phyloP scores from a whole-genome alignment of 2,329 filamentous ascomycete genomes.

The Pyrenochaeta sp. region DNA sequence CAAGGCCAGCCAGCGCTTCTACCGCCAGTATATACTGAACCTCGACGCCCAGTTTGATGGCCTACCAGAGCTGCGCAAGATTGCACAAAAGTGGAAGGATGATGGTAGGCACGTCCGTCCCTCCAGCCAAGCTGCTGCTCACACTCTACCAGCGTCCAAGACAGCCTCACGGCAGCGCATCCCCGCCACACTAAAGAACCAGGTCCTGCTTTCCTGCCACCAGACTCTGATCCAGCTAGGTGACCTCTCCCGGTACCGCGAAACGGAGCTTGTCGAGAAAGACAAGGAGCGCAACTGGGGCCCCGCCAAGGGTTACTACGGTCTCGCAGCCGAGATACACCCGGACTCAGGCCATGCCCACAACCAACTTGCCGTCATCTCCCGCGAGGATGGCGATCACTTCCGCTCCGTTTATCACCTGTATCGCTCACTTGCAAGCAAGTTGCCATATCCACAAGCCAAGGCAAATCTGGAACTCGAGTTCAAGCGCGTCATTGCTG shows the following conservation, averaged over 20 bases:
- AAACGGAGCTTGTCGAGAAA: conserved; percentile 72
- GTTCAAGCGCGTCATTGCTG: conserved; percentile 71
- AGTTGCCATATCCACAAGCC: conserved; percentile 77
- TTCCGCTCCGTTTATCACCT: conserved; percentile 89
- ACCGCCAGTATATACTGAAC: conserved; percentile 83
- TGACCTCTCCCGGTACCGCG: conserved; percentile 87
- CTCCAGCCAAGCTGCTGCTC: conserved; percentile 27
- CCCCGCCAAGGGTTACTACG: conserved; percentile 83
- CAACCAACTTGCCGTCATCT: conserved; percentile 90
- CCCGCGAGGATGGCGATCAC: conserved; percentile 78
- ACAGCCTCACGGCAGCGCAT: conserved; percentile 36
- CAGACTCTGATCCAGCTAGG: conserved; percentile 85
- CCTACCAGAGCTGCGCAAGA: conserved; percentile 65
- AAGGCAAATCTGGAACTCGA: conserved; percentile 79
- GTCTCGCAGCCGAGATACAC: conserved; percentile 78
- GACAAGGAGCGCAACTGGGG: conserved; percentile 78
- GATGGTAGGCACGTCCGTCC: conserved; percentile 33
- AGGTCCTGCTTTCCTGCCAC: conserved; percentile 78
- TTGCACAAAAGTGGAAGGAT: conserved; percentile 58
- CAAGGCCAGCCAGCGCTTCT: conserved; percentile 87
- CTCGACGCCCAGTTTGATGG: conserved; percentile 69
- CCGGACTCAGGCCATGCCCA: conserved; percentile 83
- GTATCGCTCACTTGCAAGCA: conserved; percentile 80
- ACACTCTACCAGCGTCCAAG: conserved; percentile 50
- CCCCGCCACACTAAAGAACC: conserved; percentile 62